Percentiles rank a stretch among this genome's conserved stretches.
Conservation (phyloP, 2,329 filamentous ascomycete genomes). For the Claviceps pazoutovae region DNA sequence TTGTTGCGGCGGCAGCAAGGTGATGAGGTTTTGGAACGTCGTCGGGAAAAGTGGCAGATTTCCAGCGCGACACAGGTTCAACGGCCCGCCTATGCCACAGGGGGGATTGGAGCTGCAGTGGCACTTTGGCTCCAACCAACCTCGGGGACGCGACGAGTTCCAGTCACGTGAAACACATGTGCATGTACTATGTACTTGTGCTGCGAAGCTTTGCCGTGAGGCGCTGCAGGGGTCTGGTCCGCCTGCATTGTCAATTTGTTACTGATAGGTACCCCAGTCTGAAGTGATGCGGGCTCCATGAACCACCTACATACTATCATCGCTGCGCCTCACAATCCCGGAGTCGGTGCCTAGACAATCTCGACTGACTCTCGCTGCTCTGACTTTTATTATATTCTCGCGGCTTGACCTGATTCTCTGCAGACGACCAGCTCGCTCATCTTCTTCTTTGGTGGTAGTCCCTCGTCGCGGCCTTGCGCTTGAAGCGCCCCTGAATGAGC, state of each 20-base stretch:
- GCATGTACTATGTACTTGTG: background rate
- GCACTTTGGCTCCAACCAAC: background rate
- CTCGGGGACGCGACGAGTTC: background rate
- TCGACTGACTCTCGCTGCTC: background rate
- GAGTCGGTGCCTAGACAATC: background rate
- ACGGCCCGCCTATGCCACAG: constrained; percentile 5
- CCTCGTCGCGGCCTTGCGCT: background rate
- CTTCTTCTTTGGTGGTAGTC: background rate
- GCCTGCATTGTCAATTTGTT: background rate
- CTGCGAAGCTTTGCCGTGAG: background rate
- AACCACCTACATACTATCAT: background rate
- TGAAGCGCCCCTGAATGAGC: constrained; percentile 7
- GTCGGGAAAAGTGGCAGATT: constrained; percentile 36
- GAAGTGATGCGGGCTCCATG: background rate
- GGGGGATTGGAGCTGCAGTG: background rate
- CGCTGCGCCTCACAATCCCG: background rate
- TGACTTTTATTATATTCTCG: background rate
- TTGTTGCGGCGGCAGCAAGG: constrained; percentile 23
- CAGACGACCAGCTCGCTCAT: background rate
- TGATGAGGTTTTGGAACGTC: constrained; percentile 26
- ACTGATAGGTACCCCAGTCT: background rate
- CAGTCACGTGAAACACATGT: background rate
- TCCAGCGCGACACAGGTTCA: constrained; percentile 13
- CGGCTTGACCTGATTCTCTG: background rate
- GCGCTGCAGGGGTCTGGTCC: background rate